These are phyloP conservation scores for Cladosporium sp. DNA, from an alignment of 2,329 filamentous ascomycete species.

Conservation along the genomic window DNA sequence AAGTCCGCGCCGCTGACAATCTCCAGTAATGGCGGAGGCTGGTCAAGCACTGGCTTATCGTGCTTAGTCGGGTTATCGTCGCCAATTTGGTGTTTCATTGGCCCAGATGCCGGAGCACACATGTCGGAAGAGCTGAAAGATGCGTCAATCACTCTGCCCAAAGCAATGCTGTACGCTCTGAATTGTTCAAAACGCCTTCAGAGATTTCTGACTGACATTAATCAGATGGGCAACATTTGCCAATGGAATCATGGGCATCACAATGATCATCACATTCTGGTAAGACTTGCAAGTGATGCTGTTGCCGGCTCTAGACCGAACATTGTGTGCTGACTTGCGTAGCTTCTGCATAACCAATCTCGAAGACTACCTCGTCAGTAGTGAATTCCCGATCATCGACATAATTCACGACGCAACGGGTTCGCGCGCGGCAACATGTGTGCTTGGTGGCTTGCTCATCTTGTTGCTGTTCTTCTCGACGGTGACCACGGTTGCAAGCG, in stretches of 20 bases:
- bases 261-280: slow-evolving; percentile 44
- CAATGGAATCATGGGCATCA: slow-evolving; percentile 39
- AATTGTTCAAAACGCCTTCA: not conserved
- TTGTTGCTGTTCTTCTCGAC: slow-evolving; percentile 39
- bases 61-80: slow-evolving; percentile 48
- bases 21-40: slow-evolving; percentile 39
- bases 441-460: slow-evolving; percentile 37
- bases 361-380: slow-evolving; percentile 4
- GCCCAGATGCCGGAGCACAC: slow-evolving; percentile 44
- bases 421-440: slow-evolving; percentile 34
- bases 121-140: slow-evolving; percentile 42
- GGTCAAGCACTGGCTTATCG: slow-evolving; percentile 44
- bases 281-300: not conserved
- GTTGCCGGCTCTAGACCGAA: too few species aligned
- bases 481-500: slow-evolving; percentile 40
- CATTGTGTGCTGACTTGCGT: not conserved
- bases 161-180: slow-evolving; percentile 41
- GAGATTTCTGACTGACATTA: not conserved
- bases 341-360: slow-evolving; percentile 19
- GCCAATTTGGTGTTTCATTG: slow-evolving; percentile 41
- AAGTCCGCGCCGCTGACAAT: not conserved
- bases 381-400: slow-evolving; percentile 15
- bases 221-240: slow-evolving; percentile 41
- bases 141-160: slow-evolving; percentile 46
- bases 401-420: slow-evolving; percentile 35